These are phyloP conservation scores for Lolium multiflorum DNA, from an alignment of 176 grass and related monocot genomes.

Conservation along the genomic window DNA sequence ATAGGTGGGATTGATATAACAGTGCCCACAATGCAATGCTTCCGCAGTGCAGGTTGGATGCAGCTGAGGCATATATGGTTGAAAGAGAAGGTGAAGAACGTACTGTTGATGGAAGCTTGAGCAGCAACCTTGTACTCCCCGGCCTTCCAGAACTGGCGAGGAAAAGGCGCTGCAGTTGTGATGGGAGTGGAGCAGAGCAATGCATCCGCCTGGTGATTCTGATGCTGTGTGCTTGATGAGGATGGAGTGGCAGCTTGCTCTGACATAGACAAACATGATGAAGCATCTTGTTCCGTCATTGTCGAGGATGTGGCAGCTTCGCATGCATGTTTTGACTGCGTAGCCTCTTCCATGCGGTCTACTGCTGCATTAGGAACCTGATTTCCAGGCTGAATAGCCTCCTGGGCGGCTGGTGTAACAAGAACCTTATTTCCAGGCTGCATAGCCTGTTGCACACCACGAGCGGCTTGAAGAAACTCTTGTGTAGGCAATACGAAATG, in stretches of 20 bases:
- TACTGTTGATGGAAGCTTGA: conserved; percentile 38
- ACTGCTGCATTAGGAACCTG: background rate
- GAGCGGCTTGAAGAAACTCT: background rate
- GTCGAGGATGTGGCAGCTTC: background rate
- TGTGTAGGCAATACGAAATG: background rate
- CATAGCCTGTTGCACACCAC: background rate
- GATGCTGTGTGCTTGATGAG: conserved; percentile 8
- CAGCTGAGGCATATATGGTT: background rate
- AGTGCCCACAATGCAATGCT: background rate
- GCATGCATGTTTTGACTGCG: background rate
- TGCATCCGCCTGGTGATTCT: conserved; percentile 12
- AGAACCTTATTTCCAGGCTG: background rate
- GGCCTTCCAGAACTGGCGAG: conserved; percentile 70
- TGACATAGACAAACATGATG: conserved; percentile 17
- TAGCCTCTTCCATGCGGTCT: background rate
- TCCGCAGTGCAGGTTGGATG: background rate
- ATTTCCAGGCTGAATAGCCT: background rate
- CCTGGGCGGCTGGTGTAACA: background rate
- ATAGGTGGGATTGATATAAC: background rate
- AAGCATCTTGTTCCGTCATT: background rate
- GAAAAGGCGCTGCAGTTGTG: background rate
- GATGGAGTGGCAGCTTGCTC: conserved; percentile 18
- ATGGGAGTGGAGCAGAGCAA: background rate
- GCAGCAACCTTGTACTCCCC: conserved; percentile 49
- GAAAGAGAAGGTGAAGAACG: conserved; percentile 16